Evolutionary conservation across 2,329 filamentous ascomycete species (phyloP), one percentile per base, ranked within the genome.

Genomic region (Kalmusia sp.): DNA sequence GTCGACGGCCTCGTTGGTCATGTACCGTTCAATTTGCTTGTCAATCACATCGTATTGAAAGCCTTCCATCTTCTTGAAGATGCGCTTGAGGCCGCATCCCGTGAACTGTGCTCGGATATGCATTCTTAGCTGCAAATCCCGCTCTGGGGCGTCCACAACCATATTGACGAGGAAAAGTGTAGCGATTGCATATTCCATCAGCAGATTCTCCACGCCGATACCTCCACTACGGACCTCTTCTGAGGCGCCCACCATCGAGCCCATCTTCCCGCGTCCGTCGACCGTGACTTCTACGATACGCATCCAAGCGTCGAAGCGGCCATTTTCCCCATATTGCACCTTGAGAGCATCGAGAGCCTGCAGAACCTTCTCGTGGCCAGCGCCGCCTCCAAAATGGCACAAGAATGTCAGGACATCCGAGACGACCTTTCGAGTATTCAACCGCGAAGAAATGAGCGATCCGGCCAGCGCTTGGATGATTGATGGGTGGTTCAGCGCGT

Each of bases 21-120:
- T 87, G 80, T 95, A 99, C 49, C 88, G 87, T 73, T 97, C 93
- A 68, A 98, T 90, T 79, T 99, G 95, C 82, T 97, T 98, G 82
- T 98, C 93, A 64, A 99, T 95, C 66, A 96, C 86, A 66, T 99
- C 95, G 78, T 98, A 99, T 75, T 98, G 93, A 80, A 99, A 98
- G 37, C 86, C 90, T 76, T 96, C 93, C 95, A 98, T 98, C 83
- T 98, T 99, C 62, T 84, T 89, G 76, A 98, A 80, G 65, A 98
- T 90, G 53, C 95, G 88, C 80, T 93, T 96, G 82, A 98, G 92
- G 52, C 95, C 95, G 75, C 92, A 96, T 73, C 90, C 92, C 68
- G 90, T 96, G 71, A 99, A 97, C 74, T 98, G 95, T 21, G 95
- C 93, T 59, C 95, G 86, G 69, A 98, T 93, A 76, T 98, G 95